Base-by-base conservation (phyloP, 202 grass and related monocot species). In the Musa balbisiana region DNA sequence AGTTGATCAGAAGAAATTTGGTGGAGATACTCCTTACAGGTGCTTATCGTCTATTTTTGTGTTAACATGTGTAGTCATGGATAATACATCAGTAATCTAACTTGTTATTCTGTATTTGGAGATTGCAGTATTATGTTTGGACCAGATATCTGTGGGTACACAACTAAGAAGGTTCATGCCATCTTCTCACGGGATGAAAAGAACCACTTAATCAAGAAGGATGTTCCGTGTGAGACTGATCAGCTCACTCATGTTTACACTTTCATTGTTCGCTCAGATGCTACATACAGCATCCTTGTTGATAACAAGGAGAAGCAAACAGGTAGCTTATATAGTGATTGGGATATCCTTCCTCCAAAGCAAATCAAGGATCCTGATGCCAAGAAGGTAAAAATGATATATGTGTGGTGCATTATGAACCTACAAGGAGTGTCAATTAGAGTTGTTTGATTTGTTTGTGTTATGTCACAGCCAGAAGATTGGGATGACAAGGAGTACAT, bases 401-500 rank as follows among this genome's bases (percentile, higher is more conserved):
- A 24, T 51, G 33, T 0, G 17, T 63, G 1, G 24, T 74, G 33
- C 17, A 54, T 64, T 50, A 64, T 76, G 15, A 69, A 33, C 33
- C 9, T 23, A 78, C 51, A 27, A 54, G 53, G 6, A 80, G 2
- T 52, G 15, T 29, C 5, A 55, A 23, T 3, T n/a, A 49, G 22
- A 52, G 23, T 75, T 2, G 77, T 51, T 53, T 77, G 73, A 14
- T 10, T 25, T 63, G 2, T 13, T 27, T 64, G 10, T 64, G 58
- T 9, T 62, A 21, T 21, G 15, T 75, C 73, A 72, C 80, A 96
- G 88, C 88, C 92, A 49, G 86, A 96, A 69, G 86, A 96, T 73
- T 96, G 88, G 92, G 92, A 87, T 59, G 92, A 89, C 43, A 64
- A 91, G 25, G 86, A 96, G 71, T 96, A 82, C 65, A 83, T 91